These are phyloP conservation scores for Xylariaceae sp. DNA, from an alignment of 2,329 filamentous ascomycete species.

Conservation along the genomic window DNA sequence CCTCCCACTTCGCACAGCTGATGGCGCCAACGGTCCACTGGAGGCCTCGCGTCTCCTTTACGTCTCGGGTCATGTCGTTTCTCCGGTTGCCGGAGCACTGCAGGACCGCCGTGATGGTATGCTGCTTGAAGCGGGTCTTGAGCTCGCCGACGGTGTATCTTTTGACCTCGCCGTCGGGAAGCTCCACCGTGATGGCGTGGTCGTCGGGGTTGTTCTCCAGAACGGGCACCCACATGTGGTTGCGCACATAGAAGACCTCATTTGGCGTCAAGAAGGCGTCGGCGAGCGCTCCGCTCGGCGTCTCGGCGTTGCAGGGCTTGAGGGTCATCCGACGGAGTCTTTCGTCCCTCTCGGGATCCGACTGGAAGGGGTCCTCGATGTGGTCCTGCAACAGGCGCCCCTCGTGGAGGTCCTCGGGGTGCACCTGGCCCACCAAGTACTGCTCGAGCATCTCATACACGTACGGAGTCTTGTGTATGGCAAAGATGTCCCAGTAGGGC, in stretches of 20 bases:
- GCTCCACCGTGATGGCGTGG: conserved; percentile 33
- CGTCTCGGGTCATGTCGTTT: conserved; percentile 34
- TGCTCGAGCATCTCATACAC: conserved; percentile 58
- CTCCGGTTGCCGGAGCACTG: conserved; percentile 43
- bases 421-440: conserved; percentile 55
- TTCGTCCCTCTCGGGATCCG: conserved; percentile 34
- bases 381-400: conserved; percentile 44
- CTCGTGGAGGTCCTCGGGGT: conserved; percentile 50
- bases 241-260: conserved; percentile 37
- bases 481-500: conserved; percentile 63
- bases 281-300: conserved; percentile 31
- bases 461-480: conserved; percentile 58
- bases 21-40: conserved; percentile 41
- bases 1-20: conserved; percentile 37
- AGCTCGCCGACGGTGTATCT: conserved; percentile 35
- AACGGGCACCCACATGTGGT: conserved; percentile 41
- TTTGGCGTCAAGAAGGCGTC: conserved; percentile 36
- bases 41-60: conserved; percentile 36
- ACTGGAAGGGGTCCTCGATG: conserved; percentile 50
- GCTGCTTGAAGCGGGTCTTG: conserved; percentile 33
- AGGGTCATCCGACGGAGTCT: conserved; percentile 31
- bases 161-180: conserved; percentile 32
- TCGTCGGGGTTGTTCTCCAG: conserved; percentile 24
- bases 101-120: conserved; percentile 36
- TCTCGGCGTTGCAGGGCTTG: conserved; percentile 44